These are phyloP conservation scores for Saccharomycopsis fermentans DNA, from an alignment of 805 yeast genomes.

Conservation along the genomic window DNA sequence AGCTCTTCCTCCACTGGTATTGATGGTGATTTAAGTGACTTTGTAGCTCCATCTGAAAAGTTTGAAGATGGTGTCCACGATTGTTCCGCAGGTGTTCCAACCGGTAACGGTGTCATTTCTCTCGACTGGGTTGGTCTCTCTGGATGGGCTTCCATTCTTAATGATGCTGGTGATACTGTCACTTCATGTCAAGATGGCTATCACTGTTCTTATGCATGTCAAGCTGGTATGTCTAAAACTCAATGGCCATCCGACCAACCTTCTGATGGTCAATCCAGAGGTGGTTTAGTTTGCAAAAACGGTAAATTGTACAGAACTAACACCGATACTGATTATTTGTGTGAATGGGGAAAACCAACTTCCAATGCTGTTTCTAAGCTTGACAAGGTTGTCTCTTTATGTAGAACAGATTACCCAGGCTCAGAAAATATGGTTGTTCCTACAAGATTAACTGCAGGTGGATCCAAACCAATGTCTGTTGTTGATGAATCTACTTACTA, in stretches of 20 bases:
- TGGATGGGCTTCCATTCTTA: constrained; percentile 67
- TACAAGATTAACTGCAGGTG: constrained; percentile 67
- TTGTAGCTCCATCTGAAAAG: constrained; percentile 37
- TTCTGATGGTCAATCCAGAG: constrained; percentile 78
- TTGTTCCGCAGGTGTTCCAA: constrained; percentile 57
- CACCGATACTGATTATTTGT: constrained; percentile 53
- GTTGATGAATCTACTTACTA: constrained; percentile 73
- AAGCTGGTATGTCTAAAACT: constrained; percentile 97
- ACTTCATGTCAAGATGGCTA: constrained; percentile 77
- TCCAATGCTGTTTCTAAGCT: constrained; percentile 63
- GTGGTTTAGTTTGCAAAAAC: constrained; percentile 79
- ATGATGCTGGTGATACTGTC: constrained; percentile 52
- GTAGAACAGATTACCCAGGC: constrained; percentile 99
- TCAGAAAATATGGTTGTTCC: constrained; percentile 97
- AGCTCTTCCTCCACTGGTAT: constrained; percentile 32
- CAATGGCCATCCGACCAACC: constrained; percentile 95
- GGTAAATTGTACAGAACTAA: constrained; percentile 82
- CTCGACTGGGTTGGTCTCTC: constrained; percentile 65
- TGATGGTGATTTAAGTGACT: constrained; percentile 44
- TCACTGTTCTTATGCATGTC: constrained; percentile 97
- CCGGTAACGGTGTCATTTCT: constrained; percentile 75
- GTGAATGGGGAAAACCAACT: constrained; percentile 75
- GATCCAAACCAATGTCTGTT: constrained; percentile 55
- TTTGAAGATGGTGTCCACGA: constrained; percentile 62
- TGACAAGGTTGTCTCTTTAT: constrained; percentile 64